These are phyloP conservation scores for Eucalyptus pumila DNA, from an alignment of 345 rosid species.

Conservation along the genomic window DNA sequence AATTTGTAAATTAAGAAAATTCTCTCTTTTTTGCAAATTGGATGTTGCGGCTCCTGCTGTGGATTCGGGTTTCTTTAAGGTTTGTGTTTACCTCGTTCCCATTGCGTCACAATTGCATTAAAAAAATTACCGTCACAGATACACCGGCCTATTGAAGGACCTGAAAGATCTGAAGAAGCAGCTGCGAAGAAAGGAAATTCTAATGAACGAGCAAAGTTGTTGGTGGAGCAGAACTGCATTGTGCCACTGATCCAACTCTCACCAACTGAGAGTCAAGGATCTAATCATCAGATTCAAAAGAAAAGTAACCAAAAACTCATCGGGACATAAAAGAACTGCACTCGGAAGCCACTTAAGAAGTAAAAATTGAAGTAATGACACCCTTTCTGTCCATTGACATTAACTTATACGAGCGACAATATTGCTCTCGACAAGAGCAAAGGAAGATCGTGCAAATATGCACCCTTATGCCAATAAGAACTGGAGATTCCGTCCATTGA, in stretches of 20 bases:
- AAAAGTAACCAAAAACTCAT: background rate
- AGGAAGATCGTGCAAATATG: background rate
- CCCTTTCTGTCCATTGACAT: background rate
- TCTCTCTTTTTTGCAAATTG: background rate
- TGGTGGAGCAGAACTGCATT: background rate
- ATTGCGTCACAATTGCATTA: background rate
- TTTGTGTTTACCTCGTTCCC: background rate
- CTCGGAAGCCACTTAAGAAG: background rate
- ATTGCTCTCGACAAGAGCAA: background rate
- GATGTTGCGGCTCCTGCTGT: background rate
- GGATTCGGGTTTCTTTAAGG: background rate
- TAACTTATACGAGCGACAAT: background rate
- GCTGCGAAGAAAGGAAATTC: background rate
- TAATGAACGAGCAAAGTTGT: background rate
- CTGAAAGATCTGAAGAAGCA: background rate
- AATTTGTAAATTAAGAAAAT: background rate
- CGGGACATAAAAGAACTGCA: background rate
- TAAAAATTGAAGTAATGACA: background rate
- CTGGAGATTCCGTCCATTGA: background rate
- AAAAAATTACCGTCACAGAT: rapidly evolving
- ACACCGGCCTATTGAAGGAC: background rate
- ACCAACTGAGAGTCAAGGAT: background rate
- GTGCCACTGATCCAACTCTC: background rate
- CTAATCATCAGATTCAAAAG: background rate
- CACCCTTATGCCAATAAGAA: background rate